Conservation (phyloP, 108 stramenopile genomes). For the Discostella pseudostelligera region DNA sequence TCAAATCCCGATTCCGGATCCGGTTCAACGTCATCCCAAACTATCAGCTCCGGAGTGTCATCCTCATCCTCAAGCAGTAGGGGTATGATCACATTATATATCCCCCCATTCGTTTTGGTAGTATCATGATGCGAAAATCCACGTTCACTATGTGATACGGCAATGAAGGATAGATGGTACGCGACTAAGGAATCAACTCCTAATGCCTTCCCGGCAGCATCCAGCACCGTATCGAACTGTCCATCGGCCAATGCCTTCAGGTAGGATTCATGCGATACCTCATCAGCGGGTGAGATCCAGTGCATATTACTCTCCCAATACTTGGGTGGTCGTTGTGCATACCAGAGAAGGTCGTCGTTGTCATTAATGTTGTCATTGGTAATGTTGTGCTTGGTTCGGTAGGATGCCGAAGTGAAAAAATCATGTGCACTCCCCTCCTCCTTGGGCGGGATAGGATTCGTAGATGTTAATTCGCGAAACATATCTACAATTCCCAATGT, state of each 20-base stretch:
- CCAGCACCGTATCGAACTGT: constrained; percentile 53
- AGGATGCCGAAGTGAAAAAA: neutral
- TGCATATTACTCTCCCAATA: constrained; percentile 58
- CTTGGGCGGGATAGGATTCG: constrained; percentile 4
- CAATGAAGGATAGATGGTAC: constrained; percentile 59
- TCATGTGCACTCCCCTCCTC: neutral
- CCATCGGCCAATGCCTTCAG: constrained; percentile 36
- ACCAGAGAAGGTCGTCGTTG: constrained; percentile 5
- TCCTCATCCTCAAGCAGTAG: constrained; percentile 48
- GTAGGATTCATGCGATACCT: constrained; percentile 41
- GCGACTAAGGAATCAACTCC: constrained; percentile 43
- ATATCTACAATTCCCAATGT: constrained; percentile 44
- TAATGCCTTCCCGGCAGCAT: constrained; percentile 48
- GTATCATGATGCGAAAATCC: constrained; percentile 20
- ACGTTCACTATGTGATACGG: constrained; percentile 27
- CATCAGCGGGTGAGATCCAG: constrained; percentile 49
- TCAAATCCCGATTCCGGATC: too few relatives aligned
- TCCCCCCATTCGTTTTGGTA: constrained; percentile 37
- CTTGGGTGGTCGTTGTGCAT: constrained; percentile 22
- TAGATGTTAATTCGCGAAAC: constrained; percentile 21
- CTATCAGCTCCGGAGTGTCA: constrained; percentile 39
- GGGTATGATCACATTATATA: constrained; percentile 65
- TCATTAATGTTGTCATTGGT: neutral
- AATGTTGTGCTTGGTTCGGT: too few relatives aligned
- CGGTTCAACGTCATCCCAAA: constrained; percentile 14